Conservation (phyloP, 176 grass and related monocot genomes). For the Ananas comosus region DNA sequence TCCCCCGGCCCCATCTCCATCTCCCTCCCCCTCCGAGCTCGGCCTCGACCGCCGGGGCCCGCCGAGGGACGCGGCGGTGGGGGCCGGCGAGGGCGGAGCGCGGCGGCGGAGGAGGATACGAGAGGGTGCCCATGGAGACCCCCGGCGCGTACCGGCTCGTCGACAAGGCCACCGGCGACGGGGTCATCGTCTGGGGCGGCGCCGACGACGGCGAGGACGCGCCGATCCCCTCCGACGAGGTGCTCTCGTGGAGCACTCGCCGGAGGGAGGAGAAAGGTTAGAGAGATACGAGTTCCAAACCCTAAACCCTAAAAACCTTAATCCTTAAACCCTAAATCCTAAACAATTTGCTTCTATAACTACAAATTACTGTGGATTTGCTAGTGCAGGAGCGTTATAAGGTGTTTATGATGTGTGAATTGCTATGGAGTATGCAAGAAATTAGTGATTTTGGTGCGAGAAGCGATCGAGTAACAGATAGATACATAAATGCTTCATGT, state of each 20-base stretch:
- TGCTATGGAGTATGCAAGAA: too few relatives aligned
- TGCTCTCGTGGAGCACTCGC: constrained; percentile 33
- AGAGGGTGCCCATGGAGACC: constrained; percentile 48
- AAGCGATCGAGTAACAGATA: too few relatives aligned
- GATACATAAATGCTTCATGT: not conserved
- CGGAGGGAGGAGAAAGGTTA: constrained; percentile 9
- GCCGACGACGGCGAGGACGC: constrained; percentile 30
- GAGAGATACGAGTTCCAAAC: too few relatives aligned
- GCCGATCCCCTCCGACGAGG: constrained; percentile 36
- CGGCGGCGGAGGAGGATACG: constrained; percentile 36
- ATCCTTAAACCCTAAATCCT: too few relatives aligned
- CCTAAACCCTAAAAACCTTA: too few relatives aligned
- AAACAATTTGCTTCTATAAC: too few relatives aligned
- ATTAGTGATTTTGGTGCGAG: too few relatives aligned
- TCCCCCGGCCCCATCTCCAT: constrained; percentile 15
- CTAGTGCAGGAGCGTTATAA: too few relatives aligned
- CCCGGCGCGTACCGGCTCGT: constrained; percentile 64
- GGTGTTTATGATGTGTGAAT: too few relatives aligned
- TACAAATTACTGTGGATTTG: too few relatives aligned
- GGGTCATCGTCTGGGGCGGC: constrained; percentile 77
- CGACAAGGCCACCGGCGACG: constrained; percentile 48
- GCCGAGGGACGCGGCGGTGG: constrained; percentile 7
- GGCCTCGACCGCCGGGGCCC: constrained; percentile 4
- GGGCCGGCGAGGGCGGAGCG: constrained; percentile 21
- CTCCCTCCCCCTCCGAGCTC: constrained; percentile 11